Base-by-base conservation (phyloP, 306 rosid species). In the Mimosa pudica region DNA sequence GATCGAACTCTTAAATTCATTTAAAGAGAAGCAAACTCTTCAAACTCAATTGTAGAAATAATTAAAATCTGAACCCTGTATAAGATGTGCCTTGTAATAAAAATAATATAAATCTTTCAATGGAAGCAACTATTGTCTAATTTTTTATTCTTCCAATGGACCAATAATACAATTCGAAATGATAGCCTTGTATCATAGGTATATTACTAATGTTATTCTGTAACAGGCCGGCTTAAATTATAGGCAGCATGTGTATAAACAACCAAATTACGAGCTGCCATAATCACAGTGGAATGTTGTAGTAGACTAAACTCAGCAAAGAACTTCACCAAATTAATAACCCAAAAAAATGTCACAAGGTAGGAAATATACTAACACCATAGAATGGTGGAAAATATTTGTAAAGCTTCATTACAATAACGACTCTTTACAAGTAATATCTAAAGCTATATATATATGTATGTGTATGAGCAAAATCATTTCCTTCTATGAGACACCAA, bases 381-480 rank as follows among this genome's bases (percentile, higher is more conserved):
- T 20, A 60, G 52, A 68, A 35, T 35, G 47, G 70, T 73, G 38
- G 46, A 49, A 8, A 77, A 62, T 62, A 5, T 8, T 7, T 33
- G 72, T 35, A 32, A 8, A 8, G 38, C 16, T 17, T 70, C 83
- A 68, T 73, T 62, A 70, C 70, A 48, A 44, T 46, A 62, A 61
- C 48, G 17, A 70, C 41, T 63, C 75, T 86, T 73, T 83, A 73
- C 86, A 86, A 54, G 69, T 62, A 67, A 75, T 67, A 58, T 61
- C 36, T 35, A 41, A 66, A 71, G 7, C 48, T 17, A 47, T 54
- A 57, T 46, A 38, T 38, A 38, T 38, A 38, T 38, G 42, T 38
- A 24, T 24, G 42, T 38, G 5, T 38, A 78, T 49, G 47, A 48
- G 77, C 61, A 41, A 76, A 49, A 77, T 41, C 6, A 63, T 62